phyloP scores from a whole-genome alignment of 129 eudicot species.

The Ambrosia trifida region DNA sequence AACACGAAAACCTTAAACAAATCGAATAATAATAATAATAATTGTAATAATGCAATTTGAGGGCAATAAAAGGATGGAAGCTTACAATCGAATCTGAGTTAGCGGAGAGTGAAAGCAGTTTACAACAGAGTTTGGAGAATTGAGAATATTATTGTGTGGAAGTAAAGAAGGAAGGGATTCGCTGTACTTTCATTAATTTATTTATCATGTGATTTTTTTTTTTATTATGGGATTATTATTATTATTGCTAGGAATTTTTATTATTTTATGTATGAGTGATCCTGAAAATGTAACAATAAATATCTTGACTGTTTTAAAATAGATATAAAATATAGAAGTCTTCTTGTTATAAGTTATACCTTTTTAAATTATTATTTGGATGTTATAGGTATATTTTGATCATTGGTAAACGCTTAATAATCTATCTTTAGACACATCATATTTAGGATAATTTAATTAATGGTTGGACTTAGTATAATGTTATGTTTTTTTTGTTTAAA shows the following conservation, averaged over 20 bases:
- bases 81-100: slow-evolving; percentile 22
- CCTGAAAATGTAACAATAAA: neutral
- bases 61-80: neutral
- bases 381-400: too few relatives aligned
- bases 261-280: neutral
- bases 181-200: slow-evolving; percentile 20
- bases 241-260: slow-evolving; percentile 9
- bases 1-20: neutral
- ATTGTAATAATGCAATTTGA: neutral
- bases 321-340: neutral
- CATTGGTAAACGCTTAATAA: too few relatives aligned
- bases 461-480: too few relatives aligned
- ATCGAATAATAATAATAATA: neutral
- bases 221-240: neutral
- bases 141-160: slow-evolving; percentile 16
- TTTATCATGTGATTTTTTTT: neutral
- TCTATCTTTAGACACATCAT: too few relatives aligned
- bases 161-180: slow-evolving; percentile 29
- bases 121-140: neutral
- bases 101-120: slow-evolving; percentile 9
- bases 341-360: too few relatives aligned
- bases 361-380: too few relatives aligned
- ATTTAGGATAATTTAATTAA: too few relatives aligned
- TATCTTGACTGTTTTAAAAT: too few relatives aligned
- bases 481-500: too few relatives aligned